Evolutionary conservation across 768 basidiomycete species (phyloP).

Genomic region (Amanita molliuscula): DNA sequence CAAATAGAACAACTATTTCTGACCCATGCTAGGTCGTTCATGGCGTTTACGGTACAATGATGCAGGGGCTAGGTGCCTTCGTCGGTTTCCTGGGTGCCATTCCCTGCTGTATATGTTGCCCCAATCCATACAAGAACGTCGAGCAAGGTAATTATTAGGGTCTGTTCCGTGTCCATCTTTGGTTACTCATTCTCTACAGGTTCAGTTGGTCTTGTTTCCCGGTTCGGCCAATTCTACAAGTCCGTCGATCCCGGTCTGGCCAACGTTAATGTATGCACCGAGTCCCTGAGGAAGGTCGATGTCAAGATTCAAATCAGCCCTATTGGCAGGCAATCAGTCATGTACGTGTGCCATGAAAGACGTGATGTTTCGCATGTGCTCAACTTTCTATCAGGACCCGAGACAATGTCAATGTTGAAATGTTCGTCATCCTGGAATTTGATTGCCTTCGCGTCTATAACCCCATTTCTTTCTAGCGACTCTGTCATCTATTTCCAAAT

Average conservation of each 20-base stretch:
- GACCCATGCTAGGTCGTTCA: constrained; percentile 52
- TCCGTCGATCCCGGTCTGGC: constrained; percentile 89
- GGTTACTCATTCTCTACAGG: constrained; percentile 31
- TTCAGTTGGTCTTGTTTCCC: constrained; percentile 81
- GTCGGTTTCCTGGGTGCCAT: constrained; percentile 66
- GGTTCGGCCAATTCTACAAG: constrained; percentile 96
- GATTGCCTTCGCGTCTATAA: constrained; percentile 7
- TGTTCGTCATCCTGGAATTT: constrained; percentile 36
- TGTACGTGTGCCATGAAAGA: constrained; percentile 26
- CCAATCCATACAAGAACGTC: constrained; percentile 81
- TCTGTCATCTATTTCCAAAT: constrained; percentile 94
- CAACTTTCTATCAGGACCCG: constrained; percentile 42
- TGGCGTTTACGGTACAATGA: constrained; percentile 75
- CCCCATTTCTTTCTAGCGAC: constrained; percentile 38
- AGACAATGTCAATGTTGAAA: constrained; percentile 93
- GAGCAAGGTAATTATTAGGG: constrained; percentile 64
- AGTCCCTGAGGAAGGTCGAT: constrained; percentile 76
- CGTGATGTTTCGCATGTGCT: background rate
- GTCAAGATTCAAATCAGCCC: constrained; percentile 93
- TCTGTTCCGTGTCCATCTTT: background rate
- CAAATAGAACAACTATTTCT: background rate
- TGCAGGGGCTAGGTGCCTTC: constrained; percentile 57
- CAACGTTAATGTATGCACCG: constrained; percentile 91
- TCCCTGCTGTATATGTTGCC: constrained; percentile 68
- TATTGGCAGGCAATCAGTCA: constrained; percentile 81